Base-by-base conservation (phyloP, 169 alveolate species). In the Plasmodium vivax region DNA sequence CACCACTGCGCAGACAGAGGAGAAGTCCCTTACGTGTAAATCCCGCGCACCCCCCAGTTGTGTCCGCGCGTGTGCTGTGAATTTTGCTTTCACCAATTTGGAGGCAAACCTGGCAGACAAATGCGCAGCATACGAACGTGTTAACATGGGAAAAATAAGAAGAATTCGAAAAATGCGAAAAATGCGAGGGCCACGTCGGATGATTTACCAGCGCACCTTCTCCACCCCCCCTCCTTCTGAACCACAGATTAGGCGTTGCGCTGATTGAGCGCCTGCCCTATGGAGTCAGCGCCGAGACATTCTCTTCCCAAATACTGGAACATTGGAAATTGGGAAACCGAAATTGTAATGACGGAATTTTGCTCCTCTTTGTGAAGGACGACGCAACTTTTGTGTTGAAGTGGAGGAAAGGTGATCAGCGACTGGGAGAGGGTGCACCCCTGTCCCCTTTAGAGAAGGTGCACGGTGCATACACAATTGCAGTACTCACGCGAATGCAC, bases 251-350 rank as follows among this genome's bases (percentile, higher is more conserved):
- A 87, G 93, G 80, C n/a, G 93, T 87, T 14, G 93, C 93, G 12
- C 62, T 87, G 7, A 79, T 87, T 51, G 82, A 87, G 71, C 79
- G 58, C 34, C 34, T 87, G 19, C 93, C 93, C 41, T 87, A 87
- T 71, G 93, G 93, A 87, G 62, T 87, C n/a, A 87, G 87, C 68
- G 93, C 93, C 30, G 93, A 87, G 23, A 87, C 82, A 10, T 87
- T 87, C 43, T 83, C 79, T 10, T 19, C 85, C 56, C 93, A 87
- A 38, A 87, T 87, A 87, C 68, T 87, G 10, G 93, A 87, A 16
- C 68, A 87, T 54, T 87, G 93, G 93, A 87, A 79, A 77, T 87
- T 87, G 72, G 83, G 84, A 4, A 87, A 87, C 71, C 54, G 27
- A 74, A 58, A 77, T 75, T 87, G 93, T 47, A 87, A 77, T 47